Percentiles rank a stretch among this genome's conserved stretches.
Evolutionary conservation across 2,329 filamentous ascomycete species (phyloP).

Genomic region (Colletotrichum filicis): DNA sequence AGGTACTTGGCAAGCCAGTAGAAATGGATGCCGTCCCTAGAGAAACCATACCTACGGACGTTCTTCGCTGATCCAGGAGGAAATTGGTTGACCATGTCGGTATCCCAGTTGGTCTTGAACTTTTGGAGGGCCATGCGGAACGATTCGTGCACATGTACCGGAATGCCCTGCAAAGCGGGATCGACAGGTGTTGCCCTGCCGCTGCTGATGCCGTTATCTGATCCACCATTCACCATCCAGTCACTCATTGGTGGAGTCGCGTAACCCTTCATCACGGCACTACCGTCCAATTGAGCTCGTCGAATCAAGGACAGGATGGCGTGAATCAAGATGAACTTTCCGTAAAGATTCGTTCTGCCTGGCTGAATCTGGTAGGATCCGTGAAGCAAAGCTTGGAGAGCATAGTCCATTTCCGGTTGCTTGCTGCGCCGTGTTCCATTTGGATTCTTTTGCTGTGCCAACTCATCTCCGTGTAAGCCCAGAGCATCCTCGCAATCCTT

Average conservation of each 20-base stretch:
- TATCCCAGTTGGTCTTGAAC: conserved; percentile 79
- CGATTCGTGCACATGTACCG: conserved; percentile 58
- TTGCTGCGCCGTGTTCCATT: conserved; percentile 72
- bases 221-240: conserved; percentile 60
- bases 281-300: conserved; percentile 54
- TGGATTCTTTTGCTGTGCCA: conserved; percentile 66
- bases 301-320: conserved; percentile 72
- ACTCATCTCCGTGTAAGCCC: conserved; percentile 68
- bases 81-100: conserved; percentile 76
- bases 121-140: conserved; percentile 72
- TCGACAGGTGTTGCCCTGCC: conserved; percentile 59
- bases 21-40: conserved; percentile 77
- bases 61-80: conserved; percentile 60
- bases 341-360: conserved; percentile 76
- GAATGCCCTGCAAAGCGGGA: conserved; percentile 47
- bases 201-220: conserved; percentile 51
- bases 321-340: conserved; percentile 80
- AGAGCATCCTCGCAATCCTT: conserved; percentile 73
- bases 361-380: conserved; percentile 68
- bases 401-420: conserved; percentile 72
- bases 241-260: conserved; percentile 70
- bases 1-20: conserved; percentile 78
- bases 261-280: conserved; percentile 50
- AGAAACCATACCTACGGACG: conserved; percentile 73
- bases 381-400: conserved; percentile 70